phyloP scores from a whole-genome alignment of 2,329 filamentous ascomycete species.

The Fusarium solani-melongenae region DNA sequence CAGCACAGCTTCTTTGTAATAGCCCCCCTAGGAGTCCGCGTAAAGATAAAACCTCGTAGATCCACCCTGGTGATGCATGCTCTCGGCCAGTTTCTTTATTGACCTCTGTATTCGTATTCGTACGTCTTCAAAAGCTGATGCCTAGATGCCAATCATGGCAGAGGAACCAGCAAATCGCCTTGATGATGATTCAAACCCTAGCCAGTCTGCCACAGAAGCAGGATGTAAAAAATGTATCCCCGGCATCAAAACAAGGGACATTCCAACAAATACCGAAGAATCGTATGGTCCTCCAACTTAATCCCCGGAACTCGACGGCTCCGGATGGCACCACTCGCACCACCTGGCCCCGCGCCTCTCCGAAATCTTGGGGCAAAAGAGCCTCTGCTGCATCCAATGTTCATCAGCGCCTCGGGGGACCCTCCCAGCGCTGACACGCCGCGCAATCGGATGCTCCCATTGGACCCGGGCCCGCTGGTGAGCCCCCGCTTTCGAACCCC shows the following conservation, averaged over 20 bases:
- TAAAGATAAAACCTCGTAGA: not conserved
- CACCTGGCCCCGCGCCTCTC: constrained; percentile 31
- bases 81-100: not conserved
- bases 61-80: not conserved
- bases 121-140: not conserved
- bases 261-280: constrained; percentile 42
- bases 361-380: constrained; percentile 11
- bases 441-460: constrained; percentile 28
- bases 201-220: not conserved
- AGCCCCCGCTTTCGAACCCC: constrained; percentile 38
- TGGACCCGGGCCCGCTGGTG: constrained; percentile 9
- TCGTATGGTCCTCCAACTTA: constrained; percentile 41
- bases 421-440: constrained; percentile 27
- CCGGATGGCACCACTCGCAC: constrained; percentile 42
- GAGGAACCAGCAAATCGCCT: not conserved
- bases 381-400: not conserved
- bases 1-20: not conserved
- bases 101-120: constrained; percentile 35
- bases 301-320: constrained; percentile 36
- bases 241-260: not conserved
- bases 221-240: not conserved
- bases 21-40: not conserved
- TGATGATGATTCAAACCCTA: not conserved
- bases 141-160: not conserved
- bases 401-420: not conserved